Conservation (phyloP, 768 basidiomycete species). For the Leucosporidium creatinivorum region DNA sequence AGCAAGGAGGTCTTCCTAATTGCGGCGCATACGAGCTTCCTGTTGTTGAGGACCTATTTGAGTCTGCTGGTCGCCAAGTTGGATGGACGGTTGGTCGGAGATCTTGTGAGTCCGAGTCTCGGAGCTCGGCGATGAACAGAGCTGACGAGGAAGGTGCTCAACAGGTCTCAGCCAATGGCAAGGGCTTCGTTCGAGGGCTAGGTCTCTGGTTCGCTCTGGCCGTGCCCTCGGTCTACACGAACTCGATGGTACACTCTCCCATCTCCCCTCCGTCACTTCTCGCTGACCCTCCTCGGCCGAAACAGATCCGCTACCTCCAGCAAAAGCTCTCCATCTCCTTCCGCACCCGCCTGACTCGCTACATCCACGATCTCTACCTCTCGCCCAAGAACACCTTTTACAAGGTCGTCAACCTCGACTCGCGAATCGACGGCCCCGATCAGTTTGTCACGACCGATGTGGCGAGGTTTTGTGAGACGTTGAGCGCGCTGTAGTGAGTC, state of each 20-base stretch:
- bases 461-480: slow-evolving; percentile 74
- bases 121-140: not conserved
- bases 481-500: slow-evolving; percentile 81
- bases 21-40: slow-evolving; percentile 69
- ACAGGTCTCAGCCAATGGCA: slow-evolving; percentile 70
- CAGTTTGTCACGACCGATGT: slow-evolving; percentile 74
- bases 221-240: slow-evolving; percentile 89
- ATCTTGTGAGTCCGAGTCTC: slow-evolving; percentile 53
- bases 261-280: not conserved
- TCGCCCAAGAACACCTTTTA: slow-evolving; percentile 49
- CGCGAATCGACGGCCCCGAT: slow-evolving; percentile 30
- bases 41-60: slow-evolving; percentile 75
- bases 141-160: not conserved
- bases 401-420: slow-evolving; percentile 37
- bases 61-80: slow-evolving; percentile 80
- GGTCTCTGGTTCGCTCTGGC: slow-evolving; percentile 84
- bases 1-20: slow-evolving; percentile 65
- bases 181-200: slow-evolving; percentile 72
- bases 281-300: not conserved
- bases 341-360: slow-evolving; percentile 78
- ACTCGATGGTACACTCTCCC: slow-evolving; percentile 63
- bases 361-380: slow-evolving; percentile 86
- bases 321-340: slow-evolving; percentile 73
- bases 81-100: slow-evolving; percentile 81
- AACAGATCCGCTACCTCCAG: slow-evolving; percentile 66